Conservation (phyloP, 2,329 filamentous ascomycete genomes). For the Cadophora malorum region DNA sequence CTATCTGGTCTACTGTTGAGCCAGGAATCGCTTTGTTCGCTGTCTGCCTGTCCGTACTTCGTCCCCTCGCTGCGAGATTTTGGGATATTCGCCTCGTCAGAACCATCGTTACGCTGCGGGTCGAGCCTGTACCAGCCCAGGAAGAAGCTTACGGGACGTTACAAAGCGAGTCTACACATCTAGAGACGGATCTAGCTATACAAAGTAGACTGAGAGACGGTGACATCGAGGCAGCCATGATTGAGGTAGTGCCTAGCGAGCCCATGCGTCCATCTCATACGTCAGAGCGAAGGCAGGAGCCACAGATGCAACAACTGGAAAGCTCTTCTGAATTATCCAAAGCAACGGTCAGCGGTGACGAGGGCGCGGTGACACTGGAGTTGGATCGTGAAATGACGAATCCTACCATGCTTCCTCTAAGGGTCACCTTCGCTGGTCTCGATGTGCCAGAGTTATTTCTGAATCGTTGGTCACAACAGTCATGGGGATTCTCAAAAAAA, state of each 20-base stretch:
- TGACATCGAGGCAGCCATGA: neutral
- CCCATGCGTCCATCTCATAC: neutral
- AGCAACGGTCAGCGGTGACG: neutral
- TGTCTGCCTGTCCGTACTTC: neutral
- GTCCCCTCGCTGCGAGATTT: neutral
- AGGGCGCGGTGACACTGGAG: neutral
- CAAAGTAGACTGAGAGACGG: neutral
- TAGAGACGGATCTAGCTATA: neutral
- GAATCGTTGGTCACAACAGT: neutral
- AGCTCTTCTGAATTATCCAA: neutral
- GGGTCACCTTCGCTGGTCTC: neutral
- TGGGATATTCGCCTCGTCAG: neutral
- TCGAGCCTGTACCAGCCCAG: neutral
- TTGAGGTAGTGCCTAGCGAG: neutral
- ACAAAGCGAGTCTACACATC: neutral
- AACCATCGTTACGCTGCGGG: neutral
- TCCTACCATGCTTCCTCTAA: neutral
- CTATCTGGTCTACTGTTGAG: neutral
- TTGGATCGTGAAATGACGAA: neutral
- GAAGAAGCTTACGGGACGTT: neutral
- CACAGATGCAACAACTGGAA: neutral
- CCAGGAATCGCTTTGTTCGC: neutral
- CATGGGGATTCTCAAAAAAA: neutral
- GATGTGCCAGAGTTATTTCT: neutral
- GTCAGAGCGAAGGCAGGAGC: neutral